These are phyloP conservation scores for Sphagnum fallax DNA, from an alignment of 228 moss, liverwort and hornwort species.

Conservation along the genomic window DNA sequence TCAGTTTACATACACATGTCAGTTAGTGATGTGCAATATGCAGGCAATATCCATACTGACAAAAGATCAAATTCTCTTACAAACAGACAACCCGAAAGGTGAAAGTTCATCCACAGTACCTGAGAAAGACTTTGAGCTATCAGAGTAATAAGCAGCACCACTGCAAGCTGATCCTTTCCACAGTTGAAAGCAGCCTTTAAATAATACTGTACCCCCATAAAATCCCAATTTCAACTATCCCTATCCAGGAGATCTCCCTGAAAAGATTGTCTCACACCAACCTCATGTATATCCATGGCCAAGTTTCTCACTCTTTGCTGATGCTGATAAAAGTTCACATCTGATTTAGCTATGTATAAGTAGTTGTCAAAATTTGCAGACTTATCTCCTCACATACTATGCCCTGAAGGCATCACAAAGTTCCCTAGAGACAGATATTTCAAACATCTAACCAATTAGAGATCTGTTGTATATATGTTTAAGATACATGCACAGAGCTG, in stretches of 20 bases:
- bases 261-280: too few species aligned
- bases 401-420: not conserved
- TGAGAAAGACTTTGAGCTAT: constrained; percentile 5
- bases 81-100: not conserved
- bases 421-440: not conserved
- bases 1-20: not conserved
- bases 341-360: not conserved
- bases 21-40: too few species aligned
- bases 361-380: not conserved
- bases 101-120: constrained; percentile 10
- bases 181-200: constrained; percentile 23
- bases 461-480: not conserved
- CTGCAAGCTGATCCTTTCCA: constrained; percentile 22
- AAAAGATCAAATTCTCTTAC: not conserved
- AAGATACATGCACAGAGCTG: not conserved
- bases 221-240: not conserved
- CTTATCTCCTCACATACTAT: not conserved
- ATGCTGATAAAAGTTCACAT: too few species aligned
- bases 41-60: too few species aligned
- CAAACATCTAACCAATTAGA: not conserved
- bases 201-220: constrained; percentile 17
- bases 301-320: too few species aligned
- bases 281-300: too few species aligned
- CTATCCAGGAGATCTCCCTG: not conserved
- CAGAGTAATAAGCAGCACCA: constrained; percentile 7